Base-by-base conservation (phyloP, 352 stramenopile genomes). In the Phytophthora palmivora region DNA sequence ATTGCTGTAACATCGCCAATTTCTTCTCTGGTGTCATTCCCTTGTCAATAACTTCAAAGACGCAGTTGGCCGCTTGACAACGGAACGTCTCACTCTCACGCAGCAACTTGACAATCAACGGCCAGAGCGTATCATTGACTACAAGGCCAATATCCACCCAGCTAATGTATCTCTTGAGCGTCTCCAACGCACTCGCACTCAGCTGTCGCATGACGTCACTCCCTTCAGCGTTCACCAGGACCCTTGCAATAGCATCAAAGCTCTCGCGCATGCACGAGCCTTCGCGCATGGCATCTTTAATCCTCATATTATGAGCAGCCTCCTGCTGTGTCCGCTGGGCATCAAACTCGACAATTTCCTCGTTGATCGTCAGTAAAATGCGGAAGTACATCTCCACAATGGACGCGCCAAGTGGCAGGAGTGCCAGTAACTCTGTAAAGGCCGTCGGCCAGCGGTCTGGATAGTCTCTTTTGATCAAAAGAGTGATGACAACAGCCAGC, bases 351-450 rank as follows among this genome's bases (percentile, higher is more conserved):
- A 96, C 92, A 51, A 98, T 95, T 59, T 98, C 92, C 58, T 97
- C 89, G 63, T 96, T 92, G 38, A 97, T 93, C 6, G 87, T 85
- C 46, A 87, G 77, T n/a, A 97, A 67, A 43, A 97, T 89, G 32
- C 90, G 84, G 41, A 98, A 92, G 63, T 94, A 97, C 78, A 97
- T 90, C 58, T 96, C 90, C 39, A 97, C 87, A 58, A 94, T 88
- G 32, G 86, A 88, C 50, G 84, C 74, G 30, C 78, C 81, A 28
- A 79, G 74, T 0, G 84, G 84, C 42, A 96, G 65, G 32, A 96
- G 66, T 37, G 71, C 78, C 49, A 93, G 65, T 14, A 97, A 70
- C 39, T 98, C 89, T 0, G 76, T 61, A 74, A 98, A 98, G 7
- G 91, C 90, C 8, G 68, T 77, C 0, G 84, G 82, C 92, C 92